Conservation (phyloP, 192 early-diverging fungal genomes). For the Coemansia erecta region DNA sequence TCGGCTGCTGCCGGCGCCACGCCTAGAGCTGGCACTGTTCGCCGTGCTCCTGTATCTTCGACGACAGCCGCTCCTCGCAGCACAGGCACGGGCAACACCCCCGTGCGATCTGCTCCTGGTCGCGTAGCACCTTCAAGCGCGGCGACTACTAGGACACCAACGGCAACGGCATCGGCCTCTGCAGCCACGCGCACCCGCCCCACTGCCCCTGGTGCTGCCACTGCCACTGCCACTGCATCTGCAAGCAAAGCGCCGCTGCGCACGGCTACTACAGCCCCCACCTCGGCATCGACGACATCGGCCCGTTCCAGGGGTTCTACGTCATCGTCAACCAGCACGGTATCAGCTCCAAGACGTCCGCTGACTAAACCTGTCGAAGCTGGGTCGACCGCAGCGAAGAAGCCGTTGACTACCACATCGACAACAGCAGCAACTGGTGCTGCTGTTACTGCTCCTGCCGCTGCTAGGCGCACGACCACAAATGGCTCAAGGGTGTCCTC, state of each 20-base stretch:
- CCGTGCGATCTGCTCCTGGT: conserved; percentile 5
- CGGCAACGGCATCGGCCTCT: background rate
- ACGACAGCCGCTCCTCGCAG: conserved; percentile 1
- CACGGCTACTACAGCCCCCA: background rate
- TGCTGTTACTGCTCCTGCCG: background rate
- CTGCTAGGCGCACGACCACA: conserved; percentile 1
- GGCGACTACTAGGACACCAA: conserved; percentile 3
- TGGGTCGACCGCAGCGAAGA: too few species aligned
- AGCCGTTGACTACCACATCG: too few species aligned
- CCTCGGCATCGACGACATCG: background rate
- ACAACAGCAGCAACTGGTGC: background rate
- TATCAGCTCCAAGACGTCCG: conserved; percentile 1
- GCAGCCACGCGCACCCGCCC: conserved; percentile 5
- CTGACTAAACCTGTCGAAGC: background rate
- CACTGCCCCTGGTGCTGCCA: conserved; percentile 6
- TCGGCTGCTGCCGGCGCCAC: background rate
- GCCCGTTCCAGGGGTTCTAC: background rate
- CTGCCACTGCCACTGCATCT: conserved; percentile 8
- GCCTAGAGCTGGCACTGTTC: background rate
- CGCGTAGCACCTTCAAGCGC: conserved; percentile 6
- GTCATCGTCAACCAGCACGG: background rate
- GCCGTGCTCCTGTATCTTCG: background rate
- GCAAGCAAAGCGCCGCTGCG: background rate
- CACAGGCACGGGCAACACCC: conserved; percentile 19
- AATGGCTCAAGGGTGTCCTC: background rate